Percentiles rank a stretch among this genome's conserved stretches.
Evolutionary conservation across 352 stramenopile genomes (phyloP).

Genomic region (Phytophthora pseudosyringae): DNA sequence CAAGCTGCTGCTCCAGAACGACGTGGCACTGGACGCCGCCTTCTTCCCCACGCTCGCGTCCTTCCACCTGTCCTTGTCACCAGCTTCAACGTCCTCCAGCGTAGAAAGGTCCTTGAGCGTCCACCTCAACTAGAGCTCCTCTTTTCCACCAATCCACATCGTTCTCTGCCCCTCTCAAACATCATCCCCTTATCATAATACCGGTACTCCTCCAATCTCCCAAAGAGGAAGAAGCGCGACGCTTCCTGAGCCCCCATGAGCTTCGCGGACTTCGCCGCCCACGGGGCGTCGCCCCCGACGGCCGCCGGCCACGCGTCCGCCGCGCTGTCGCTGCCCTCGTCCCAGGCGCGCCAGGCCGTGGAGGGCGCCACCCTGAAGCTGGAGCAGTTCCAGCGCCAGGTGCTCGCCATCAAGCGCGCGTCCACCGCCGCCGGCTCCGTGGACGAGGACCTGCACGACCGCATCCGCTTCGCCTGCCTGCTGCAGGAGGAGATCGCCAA

Average conservation of each 20-base stretch:
- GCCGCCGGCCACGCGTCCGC: slow-evolving; percentile 12
- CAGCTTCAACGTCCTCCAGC: neutral
- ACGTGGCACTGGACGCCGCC: slow-evolving; percentile 42
- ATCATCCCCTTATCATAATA: too few relatives aligned
- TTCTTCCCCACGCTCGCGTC: slow-evolving; percentile 39
- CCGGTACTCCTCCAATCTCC: slow-evolving; percentile 8
- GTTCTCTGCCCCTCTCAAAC: slow-evolving; percentile 1
- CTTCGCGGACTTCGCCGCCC: slow-evolving; percentile 67
- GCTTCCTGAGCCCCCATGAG: slow-evolving; percentile 44
- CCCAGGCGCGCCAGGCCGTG: slow-evolving; percentile 53
- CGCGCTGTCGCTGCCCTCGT: slow-evolving; percentile 24
- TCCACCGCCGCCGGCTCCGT: slow-evolving; percentile 36
- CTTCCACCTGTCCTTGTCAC: neutral
- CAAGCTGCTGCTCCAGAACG: slow-evolving; percentile 63
- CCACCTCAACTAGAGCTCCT: neutral
- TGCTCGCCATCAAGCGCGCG: slow-evolving; percentile 78
- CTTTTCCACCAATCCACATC: neutral
- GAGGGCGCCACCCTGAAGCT: slow-evolving; percentile 79
- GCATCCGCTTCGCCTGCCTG: slow-evolving; percentile 84
- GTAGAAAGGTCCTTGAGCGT: neutral
- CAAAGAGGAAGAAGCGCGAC: slow-evolving; percentile 2
- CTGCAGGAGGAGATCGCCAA: slow-evolving; percentile 85
- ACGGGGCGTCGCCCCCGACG: slow-evolving; percentile 14
- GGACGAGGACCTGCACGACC: slow-evolving; percentile 84
- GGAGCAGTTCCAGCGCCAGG: slow-evolving; percentile 86